A percentile compares a stretch with the other conserved stretches of the same genome.
Conservation (phyloP, 306 rosid species). For the Ceratonia siliqua region DNA sequence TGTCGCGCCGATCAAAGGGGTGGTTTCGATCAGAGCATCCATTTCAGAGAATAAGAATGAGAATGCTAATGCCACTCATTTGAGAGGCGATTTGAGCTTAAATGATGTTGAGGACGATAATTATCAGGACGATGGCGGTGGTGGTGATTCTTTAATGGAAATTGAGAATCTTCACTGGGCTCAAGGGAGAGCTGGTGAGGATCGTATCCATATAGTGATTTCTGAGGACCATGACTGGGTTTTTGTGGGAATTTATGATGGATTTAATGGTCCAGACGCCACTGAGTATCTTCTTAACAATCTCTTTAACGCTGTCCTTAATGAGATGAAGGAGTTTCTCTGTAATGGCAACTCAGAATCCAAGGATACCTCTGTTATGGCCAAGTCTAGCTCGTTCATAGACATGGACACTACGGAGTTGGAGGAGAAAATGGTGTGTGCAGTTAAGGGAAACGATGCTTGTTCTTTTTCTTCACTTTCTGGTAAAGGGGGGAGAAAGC, state of each 20-base stretch:
- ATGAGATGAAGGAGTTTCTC: conserved; percentile 55
- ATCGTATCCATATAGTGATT: conserved; percentile 74
- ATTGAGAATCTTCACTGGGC: conserved; percentile 73
- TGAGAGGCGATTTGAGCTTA: conserved; percentile 39
- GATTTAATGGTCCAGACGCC: conserved; percentile 93
- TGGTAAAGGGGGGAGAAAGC: background rate
- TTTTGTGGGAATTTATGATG: conserved; percentile 86
- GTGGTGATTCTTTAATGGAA: conserved; percentile 32
- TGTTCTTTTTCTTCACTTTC: background rate
- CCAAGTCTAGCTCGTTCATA: background rate
- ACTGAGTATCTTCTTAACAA: conserved; percentile 71
- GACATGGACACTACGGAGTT: conserved; percentile 10
- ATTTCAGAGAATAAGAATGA: conserved; percentile 38
- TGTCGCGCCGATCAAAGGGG: conserved; percentile 27
- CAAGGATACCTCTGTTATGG: conserved; percentile 7
- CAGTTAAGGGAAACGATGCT: background rate
- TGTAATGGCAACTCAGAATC: conserved; percentile 43
- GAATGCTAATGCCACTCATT: conserved; percentile 35
- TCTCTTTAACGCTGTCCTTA: conserved; percentile 54
- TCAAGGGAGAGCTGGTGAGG: conserved; percentile 88
- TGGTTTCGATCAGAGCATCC: conserved; percentile 21
- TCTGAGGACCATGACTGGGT: conserved; percentile 83
- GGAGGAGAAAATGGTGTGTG: background rate
- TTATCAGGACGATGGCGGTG: conserved; percentile 23
- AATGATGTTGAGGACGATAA: conserved; percentile 34